Evolutionary conservation across 2,329 filamentous ascomycete species (phyloP), one percentile per base, ranked within the genome.

Genomic region (Boeremia lycopersici): DNA sequence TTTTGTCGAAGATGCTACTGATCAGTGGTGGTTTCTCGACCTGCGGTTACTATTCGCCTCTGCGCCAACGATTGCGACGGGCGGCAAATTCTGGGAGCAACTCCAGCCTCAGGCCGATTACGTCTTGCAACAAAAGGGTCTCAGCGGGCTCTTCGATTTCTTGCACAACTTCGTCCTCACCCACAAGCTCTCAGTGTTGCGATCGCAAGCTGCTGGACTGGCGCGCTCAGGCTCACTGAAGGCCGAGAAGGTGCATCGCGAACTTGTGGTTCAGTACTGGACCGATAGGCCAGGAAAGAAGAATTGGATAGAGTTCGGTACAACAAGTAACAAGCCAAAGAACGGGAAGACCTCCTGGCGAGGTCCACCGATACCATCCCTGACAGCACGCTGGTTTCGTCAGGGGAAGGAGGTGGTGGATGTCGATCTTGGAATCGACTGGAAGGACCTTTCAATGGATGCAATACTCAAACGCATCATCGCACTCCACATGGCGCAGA

Each of bases 11-110:
- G 89, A 95, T 61, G 85, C 87, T 15, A 81, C 86, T 29, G 89
- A 89, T 48, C 93, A 96, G 66, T 96, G 96, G 70, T 97, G 89
- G 82, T 96, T 98, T 70, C 90, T 98, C 58, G 93, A 98, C 73
- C 87, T 98, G 66, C 86, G 93, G 55, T 92, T 96, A 64, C 78
- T 87, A 12, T 99, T 96, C 72, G 82, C 79, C 8, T 93, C 93
- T 7, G 78, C 82, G 0, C 82, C 89, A 0, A 76, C 63, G 5
- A 67, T 96, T 7, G 81, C 88, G 0, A 75, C 78, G 45, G 84
- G 88, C 25, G 65, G 67, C 31, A 78, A 79, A 3, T 76, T 96
- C 39, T 84, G 88, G 49, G 78, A 13, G 33, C 25, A 25, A 80
- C 31, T 84, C 85, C 52, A 96, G 70, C 75, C 73, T 15, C 86